Conservation (phyloP, 306 rosid species). For the Gastrolobium villosum region DNA sequence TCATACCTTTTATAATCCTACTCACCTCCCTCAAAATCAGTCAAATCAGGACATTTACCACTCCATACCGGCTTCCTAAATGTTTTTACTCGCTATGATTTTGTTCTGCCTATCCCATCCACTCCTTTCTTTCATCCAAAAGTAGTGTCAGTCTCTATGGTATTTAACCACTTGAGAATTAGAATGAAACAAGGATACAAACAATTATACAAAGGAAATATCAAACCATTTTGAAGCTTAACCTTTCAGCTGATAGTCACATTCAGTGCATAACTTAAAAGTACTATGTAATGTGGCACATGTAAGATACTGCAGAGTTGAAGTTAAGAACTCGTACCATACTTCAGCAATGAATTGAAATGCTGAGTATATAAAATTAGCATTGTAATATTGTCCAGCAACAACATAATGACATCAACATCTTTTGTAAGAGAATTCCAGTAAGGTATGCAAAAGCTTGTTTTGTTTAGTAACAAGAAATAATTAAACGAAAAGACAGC, state of each 20-base stretch:
- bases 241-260: slow-evolving; percentile 17
- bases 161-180: slow-evolving; percentile 21
- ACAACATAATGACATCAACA: slow-evolving; percentile 27
- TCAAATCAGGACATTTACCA: not conserved
- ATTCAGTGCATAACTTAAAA: slow-evolving; percentile 5
- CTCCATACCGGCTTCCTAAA: slow-evolving; percentile 2
- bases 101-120: not conserved
- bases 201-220: slow-evolving; percentile 29
- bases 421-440: slow-evolving; percentile 20
- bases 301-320: not conserved
- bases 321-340: slow-evolving; percentile 6
- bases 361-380: slow-evolving; percentile 18
- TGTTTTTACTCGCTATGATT: not conserved
- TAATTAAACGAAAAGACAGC: slow-evolving; percentile 36
- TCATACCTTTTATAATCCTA: not conserved
- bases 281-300: slow-evolving; percentile 19
- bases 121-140: not conserved
- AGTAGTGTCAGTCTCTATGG: not conserved
- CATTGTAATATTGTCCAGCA: slow-evolving; percentile 35
- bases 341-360: slow-evolving; percentile 18
- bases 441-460: slow-evolving; percentile 19
- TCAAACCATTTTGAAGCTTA: slow-evolving; percentile 8
- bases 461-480: slow-evolving; percentile 32
- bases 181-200: slow-evolving; percentile 1
- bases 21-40: not conserved